Evolutionary conservation across 352 stramenopile genomes (phyloP).

Genomic region (Phytopythium sindhum): DNA sequence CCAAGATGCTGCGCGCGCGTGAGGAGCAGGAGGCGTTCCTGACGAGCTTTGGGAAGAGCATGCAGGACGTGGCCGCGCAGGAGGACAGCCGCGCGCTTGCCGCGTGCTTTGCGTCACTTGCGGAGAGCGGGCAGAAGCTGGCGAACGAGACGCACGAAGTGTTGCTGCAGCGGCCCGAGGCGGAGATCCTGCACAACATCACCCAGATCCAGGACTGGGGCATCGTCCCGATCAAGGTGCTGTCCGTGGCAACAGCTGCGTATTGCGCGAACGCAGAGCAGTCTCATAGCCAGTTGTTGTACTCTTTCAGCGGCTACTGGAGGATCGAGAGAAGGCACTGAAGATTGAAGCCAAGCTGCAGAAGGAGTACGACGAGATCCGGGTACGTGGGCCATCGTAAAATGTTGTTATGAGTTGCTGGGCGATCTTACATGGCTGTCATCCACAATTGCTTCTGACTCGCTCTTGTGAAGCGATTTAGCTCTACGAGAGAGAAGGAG

Average conservation of each 20-base stretch:
- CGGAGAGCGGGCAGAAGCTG: conserved; percentile 48
- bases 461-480: conserved; percentile 26
- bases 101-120: conserved; percentile 46
- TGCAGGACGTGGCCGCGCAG: conserved; percentile 65
- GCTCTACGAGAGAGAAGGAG: conserved; percentile 62
- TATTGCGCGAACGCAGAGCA: background rate
- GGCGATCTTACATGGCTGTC: background rate
- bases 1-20: conserved; percentile 54
- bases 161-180: conserved; percentile 67
- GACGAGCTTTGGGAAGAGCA: conserved; percentile 37
- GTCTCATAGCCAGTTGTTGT: background rate
- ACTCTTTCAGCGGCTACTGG: conserved; percentile 48
- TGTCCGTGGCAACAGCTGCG: background rate
- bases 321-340: conserved; percentile 77
- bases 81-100: conserved; percentile 44
- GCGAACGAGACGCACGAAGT: conserved; percentile 68
- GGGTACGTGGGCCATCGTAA: conserved; percentile 17
- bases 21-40: conserved; percentile 73
- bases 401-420: background rate
- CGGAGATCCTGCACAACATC: conserved; percentile 63
- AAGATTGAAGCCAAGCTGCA: conserved; percentile 78
- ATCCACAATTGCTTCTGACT: background rate
- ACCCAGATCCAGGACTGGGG: conserved; percentile 83
- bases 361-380: conserved; percentile 71
- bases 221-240: conserved; percentile 77